Evolutionary conservation across 2,329 filamentous ascomycete species (phyloP).

Genomic region (Nigrospora osmanthi): DNA sequence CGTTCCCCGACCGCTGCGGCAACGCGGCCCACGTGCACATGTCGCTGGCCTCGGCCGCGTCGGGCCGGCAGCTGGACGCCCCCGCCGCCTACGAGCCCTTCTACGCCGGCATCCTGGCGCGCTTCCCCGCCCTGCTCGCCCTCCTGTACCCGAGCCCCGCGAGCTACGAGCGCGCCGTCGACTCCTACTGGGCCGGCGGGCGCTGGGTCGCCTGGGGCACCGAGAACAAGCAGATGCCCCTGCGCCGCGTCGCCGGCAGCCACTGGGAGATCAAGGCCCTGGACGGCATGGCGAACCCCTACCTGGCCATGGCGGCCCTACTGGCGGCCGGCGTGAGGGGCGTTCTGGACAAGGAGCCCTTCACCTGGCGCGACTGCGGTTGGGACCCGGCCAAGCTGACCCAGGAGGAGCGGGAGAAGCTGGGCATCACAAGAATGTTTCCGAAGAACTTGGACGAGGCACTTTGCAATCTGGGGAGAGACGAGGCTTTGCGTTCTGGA

Average conservation of each 20-base stretch:
- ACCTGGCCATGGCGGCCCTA: conserved; percentile 58
- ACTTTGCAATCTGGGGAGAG: conserved; percentile 38
- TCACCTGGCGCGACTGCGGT: conserved; percentile 45
- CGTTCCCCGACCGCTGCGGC: conserved; percentile 48
- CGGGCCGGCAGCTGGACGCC: conserved; percentile 19
- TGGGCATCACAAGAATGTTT: conserved; percentile 47
- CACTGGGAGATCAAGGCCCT: conserved; percentile 75
- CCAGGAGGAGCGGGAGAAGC: conserved; percentile 33
- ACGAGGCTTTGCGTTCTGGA: conserved; percentile 34
- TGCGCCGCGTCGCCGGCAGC: conserved; percentile 57
- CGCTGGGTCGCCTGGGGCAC: conserved; percentile 75
- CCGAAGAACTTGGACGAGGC: conserved; percentile 48
- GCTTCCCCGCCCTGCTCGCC: conserved; percentile 59
- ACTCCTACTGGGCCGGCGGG: conserved; percentile 72
- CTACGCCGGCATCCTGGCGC: conserved; percentile 62
- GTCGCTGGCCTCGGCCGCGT: conserved; percentile 44
- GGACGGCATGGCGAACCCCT: conserved; percentile 76
- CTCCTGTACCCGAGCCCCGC: conserved; percentile 58
- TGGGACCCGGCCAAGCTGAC: conserved; percentile 45
- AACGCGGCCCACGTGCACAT: conserved; percentile 65
- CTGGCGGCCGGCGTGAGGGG: conserved; percentile 53
- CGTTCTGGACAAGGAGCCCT: conserved; percentile 30
- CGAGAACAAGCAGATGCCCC: conserved; percentile 69
- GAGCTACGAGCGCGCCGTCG: conserved; percentile 61
- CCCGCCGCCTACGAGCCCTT: conserved; percentile 51